Evolutionary conservation across 2,329 filamentous ascomycete genomes (phyloP), one percentile per base, ranked within the genome.

Genomic region (Samsoniella hepiali): DNA sequence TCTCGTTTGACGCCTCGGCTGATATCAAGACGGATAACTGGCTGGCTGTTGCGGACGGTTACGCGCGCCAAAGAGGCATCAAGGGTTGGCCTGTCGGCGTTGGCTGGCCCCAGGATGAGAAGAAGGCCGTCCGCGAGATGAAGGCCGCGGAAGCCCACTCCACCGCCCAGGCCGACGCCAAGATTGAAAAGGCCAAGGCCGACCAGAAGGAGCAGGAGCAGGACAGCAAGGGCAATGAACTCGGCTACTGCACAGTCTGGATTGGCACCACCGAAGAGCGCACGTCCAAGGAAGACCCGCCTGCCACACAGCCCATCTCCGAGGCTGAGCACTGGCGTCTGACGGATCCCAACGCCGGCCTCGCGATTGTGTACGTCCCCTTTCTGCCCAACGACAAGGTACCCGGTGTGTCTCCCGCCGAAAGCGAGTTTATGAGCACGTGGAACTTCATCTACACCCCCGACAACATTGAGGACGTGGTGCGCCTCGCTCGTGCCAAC

Each of bases 391-490:
- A 99, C 73, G 84, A 88, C 0, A 89, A 89, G 65, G 89, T 92
- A 0, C 84, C 88, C 0, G 90, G 86, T 50, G 89, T 98, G n/a
- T 90, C 97, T 68, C 95, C 95, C 0, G 87, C 88, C 31, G 85
- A 84, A 2, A 90, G 86, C 60, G 92, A 97, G 65, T 98, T 93
- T 76, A 87, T 98, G 80, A 91, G 88, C 68, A 99, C 95, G 0
- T 99, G 95, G 95, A 99, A 99, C 73, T 98, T 98, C 73, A 88
- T 97, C 36, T 99, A 98, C 75, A 96, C 91, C 2, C 89, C 93
- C 0, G 88, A 95, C 63, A 89, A 99, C 74, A 88, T 99, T 59
- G 93, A 98, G 69, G 85, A 86, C 32, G 92, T 96, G 0, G 89
- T 97, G 2, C 82, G 84, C 5, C 82, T 99, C 34, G 93, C 95